Base-by-base conservation (phyloP, 306 rosid species). In the Trifolium pratense region DNA sequence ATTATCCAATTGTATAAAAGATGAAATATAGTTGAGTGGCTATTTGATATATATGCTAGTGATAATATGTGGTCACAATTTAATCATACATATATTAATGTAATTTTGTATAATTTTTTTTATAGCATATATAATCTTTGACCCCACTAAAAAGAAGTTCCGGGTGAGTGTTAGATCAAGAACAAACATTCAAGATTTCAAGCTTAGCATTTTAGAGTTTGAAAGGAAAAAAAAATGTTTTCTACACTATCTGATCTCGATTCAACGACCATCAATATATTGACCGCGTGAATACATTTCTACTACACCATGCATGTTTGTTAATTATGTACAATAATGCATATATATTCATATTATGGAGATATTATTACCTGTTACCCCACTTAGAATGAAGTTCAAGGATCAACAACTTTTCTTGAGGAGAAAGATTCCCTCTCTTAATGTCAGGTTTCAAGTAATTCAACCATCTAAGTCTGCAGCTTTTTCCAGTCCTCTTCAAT, bases 381-480 rank as follows among this genome's bases (percentile, higher is more conserved):
- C 89, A 91, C 76, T 87, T 88, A 79, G 97, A 88, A 74, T 94
- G 98, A 72, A 94, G 97, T 71, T 94, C 95, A 68, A 91, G 95
- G 80, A 94, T 94, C 90, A 88, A 48, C 25, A 94, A 85, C 40
- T 94, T 97, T 67, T 94, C 98, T 68, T 94, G 95, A 14, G 96
- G 97, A 59, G 92, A 85, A 37, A 94, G 95, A 56, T 94, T 91
- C 40, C 98, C 98, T 32, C 98, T 86, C 81, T 94, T 94, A 53
- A 94, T 89, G 68, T 94, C 98, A 2, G 98, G 98, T 83, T 91
- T 94, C 74, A 94, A 83, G 68, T 94, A 94, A 73, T 94, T 94
- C 39, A 94, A 82, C 98, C 98, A 94, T 73, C 98, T 88, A 25
- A 94, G 77, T 78, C 98, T 91, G 81, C 98, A 94, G 79, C 98